Conservation (phyloP, 2,329 filamentous ascomycete genomes). For the Ophiostoma novo-ulmi region DNA sequence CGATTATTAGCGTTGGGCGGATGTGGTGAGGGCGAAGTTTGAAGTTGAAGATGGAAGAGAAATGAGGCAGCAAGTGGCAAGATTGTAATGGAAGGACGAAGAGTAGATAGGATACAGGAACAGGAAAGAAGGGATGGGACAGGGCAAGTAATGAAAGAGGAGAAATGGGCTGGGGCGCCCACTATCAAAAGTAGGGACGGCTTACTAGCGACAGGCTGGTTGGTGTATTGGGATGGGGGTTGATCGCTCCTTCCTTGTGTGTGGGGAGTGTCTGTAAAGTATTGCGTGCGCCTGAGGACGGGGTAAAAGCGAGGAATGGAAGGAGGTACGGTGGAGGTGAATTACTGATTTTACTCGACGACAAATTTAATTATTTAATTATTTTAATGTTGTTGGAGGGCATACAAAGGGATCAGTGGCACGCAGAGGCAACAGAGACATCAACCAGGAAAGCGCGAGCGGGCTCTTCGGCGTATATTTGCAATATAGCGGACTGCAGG, state of each 20-base stretch:
- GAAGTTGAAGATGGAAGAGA: background rate
- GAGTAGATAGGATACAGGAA: conserved; percentile 11
- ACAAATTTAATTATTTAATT: background rate
- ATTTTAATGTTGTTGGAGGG: background rate
- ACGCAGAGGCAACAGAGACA: background rate
- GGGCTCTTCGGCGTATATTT: conserved; percentile 6
- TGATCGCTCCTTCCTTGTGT: conserved; percentile 11
- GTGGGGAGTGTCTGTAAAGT: conserved; percentile 8
- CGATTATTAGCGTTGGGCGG: background rate
- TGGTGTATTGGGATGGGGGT: conserved; percentile 15
- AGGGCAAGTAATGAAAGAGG: conserved; percentile 14
- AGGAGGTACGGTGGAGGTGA: background rate
- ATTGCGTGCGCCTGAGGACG: background rate
- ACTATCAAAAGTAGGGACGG: background rate
- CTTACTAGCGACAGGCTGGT: background rate
- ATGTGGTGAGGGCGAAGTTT: background rate
- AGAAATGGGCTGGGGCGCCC: conserved; percentile 15
- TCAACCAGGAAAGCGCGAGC: background rate
- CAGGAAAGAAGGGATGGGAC: conserved; percentile 8
- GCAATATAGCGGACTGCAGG: background rate
- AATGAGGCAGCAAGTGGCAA: background rate
- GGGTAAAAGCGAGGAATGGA: conserved; percentile 14
- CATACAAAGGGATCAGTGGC: background rate
- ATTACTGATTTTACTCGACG: background rate
- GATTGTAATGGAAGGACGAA: conserved; percentile 5